Base-by-base conservation (phyloP, 169 alveolate species). In the Plasmodium cynomolgi region DNA sequence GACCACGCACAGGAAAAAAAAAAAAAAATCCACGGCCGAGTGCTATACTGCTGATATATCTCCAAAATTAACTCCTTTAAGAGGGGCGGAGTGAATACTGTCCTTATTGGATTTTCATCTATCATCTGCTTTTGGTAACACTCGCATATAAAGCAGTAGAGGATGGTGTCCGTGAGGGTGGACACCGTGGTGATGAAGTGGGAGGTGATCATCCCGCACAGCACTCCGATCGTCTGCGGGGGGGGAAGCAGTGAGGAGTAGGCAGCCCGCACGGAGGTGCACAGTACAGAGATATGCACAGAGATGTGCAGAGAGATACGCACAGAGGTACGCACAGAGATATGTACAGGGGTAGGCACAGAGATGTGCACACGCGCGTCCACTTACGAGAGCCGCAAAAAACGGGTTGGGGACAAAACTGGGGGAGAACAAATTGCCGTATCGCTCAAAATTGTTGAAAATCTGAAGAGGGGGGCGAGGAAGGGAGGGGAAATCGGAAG, bases 71-170 rank as follows among this genome's bases (percentile, higher is more conserved):
- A 77, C 50, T 86, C 85, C 71, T 84, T 75, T 33, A 86, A 77
- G n/a, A 86, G 84, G 23, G 50, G 31, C 6, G 93, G 93, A n/a
- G 93, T 86, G 81, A 39, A 86, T 86, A 79, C 68, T 20, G 79
- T 86, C 68, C 85, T 86, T 41, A 86, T 7, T 1, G 93, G 93
- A 29, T 56, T 79, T 8, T 86, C 93, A 77, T 86, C 93, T 29
- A 86, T 86, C 86, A 86, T 86, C 39, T 86, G 93, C 23, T 86
- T 86, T 37, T 86, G 84, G 81, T 86, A 86, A n/a, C 93, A 86
- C 44, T 86, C 93, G 44, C 93, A 86, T 31, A 86, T 58, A 23
- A 86, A 86, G 29, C 93, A 86, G 44, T 86, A 86, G 29, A 86
- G 81, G 68, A 86, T n/a, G 29, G 73, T 75, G 26, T 86, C 93